Evolutionary conservation across 352 stramenopile species (phyloP), one percentile per base, ranked within the genome.

Genomic region (Globisporangium nagaii): DNA sequence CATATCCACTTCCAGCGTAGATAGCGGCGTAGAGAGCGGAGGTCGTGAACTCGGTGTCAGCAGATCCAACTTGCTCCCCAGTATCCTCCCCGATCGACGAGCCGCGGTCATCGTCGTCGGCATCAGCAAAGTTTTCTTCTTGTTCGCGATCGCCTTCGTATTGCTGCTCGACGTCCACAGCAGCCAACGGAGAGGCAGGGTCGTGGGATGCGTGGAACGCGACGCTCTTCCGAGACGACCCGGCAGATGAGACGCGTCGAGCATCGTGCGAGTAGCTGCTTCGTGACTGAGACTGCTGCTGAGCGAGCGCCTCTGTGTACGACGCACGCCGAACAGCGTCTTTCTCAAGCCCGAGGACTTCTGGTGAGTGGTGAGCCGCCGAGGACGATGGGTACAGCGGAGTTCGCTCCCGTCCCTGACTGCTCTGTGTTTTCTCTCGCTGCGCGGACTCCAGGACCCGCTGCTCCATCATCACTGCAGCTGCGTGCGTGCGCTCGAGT

Each of bases 401-500:
- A 11, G 13, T 48, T 1, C 39, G 37, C 13, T 50, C n/a, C 13
- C 22, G 2, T 36, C 35, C 24, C 25, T 46, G 45, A 35, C 42
- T 47, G 22, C 31, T 57, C 1, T 24, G 24, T 9, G 47, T 25
- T 19, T 58, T 49, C 3, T 63, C 56, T 17, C 60, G 53, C 22
- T 64, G 58, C n/a, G 65, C 58, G 5, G 62, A 68, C 13, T 77
- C 40, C 9, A 80, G 37, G 19, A 81, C 50, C 3, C 54, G 62
- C 32, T 73, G 62, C 45, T 81, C 65, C 43, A 77, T 66, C 20
- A 60, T 62, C 58, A 53, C 67, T 1, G 56, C 34, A 13, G 53
- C 68, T 0, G 37, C 51, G 27, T 50, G 39, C 2, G 20, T 37
- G 40, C 48, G 60, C 30, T 79, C 62, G 1, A 67, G 52, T 20